Evolutionary conservation across 495 filamentous ascomycete genomes (phyloP), one percentile per base, ranked within the genome.

Genomic region (Podospora appendiculata): DNA sequence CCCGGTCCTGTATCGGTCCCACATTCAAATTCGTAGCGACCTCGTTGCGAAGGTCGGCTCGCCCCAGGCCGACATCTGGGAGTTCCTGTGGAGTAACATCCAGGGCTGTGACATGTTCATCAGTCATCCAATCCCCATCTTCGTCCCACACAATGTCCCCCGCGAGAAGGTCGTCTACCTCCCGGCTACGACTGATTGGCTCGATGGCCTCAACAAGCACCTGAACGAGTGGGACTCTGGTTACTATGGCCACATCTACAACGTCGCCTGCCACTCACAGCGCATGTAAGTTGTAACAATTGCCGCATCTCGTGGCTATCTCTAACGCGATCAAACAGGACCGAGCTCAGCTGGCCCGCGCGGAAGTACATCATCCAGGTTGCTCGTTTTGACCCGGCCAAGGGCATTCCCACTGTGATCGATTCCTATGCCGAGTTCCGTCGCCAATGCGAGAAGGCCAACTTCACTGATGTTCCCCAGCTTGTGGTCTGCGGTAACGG

Each of bases 111-210:
- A 95, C 68, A 71, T 89, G 53, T 95, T 91, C 65, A 86, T 95
- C 62, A 87, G 83, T 60, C 89, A 95, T 52, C 90, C 90, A 0
- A 88, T 94, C 36, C 80, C 78, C 32, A 68, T 70, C 33, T 94
- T 95, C 55, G 87, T 95, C 35, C 90, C 90, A 0, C 59, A 71
- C 8, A 79, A 73, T 53, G 83, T 95, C 12, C 81, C 85, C 8
- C 63, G 65, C 2, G 69, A 84, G 35, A 85, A 79, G 56, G 85
- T 94, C 1, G 82, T 81, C 7, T 90, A 90, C 61, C 77, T 92
- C 72, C 89, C 88, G 8, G 89, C 90, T 12, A 84, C 88, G 2
- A 94, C 90, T 1, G 89, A 95, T 60, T 94, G 89, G 88, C 74
- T 94, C 33, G 90, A 95, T 67, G 90, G 90, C 5, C 63, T 94